A percentile compares a stretch with the other conserved stretches of the same genome.
phyloP scores from a whole-genome alignment of 1,284 basidiomycete genomes.

The Fomitopsis palustris region DNA sequence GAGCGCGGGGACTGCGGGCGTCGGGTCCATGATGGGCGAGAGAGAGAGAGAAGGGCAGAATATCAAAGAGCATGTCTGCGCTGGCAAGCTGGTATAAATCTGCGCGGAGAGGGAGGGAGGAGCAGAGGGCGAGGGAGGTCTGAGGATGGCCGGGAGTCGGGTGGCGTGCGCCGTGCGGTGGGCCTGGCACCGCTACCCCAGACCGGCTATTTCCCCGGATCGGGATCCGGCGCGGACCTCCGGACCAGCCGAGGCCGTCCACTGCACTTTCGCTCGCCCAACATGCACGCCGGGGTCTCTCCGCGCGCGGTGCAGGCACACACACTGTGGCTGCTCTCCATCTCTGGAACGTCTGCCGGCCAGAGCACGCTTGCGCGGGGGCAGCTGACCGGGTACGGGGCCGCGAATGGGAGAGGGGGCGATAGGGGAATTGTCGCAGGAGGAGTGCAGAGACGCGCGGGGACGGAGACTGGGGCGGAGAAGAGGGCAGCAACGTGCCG shows the following conservation, averaged over 20 bases:
- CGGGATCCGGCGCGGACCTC: conserved; percentile 22
- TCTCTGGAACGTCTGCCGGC: no score
- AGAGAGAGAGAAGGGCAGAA: not conserved
- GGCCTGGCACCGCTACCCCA: not conserved
- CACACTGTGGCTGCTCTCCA: not conserved
- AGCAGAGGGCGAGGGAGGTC: conserved; percentile 2
- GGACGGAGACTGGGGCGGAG: conserved; percentile 1
- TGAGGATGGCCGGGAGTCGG: conserved; percentile 3
- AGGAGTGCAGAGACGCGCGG: not conserved
- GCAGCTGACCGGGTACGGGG: not conserved
- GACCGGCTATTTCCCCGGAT: conserved; percentile 27
- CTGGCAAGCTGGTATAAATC: not conserved
- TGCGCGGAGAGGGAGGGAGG: not conserved
- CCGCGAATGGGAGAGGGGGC: not conserved
- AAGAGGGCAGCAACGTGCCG: conserved; percentile 4
- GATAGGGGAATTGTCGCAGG: conserved; percentile 2
- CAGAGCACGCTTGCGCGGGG: not conserved
- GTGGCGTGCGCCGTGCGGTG: not conserved
- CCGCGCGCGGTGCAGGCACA: not conserved
- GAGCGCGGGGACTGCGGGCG: conserved; percentile 42
- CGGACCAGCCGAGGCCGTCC: conserved; percentile 4
- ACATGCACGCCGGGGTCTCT: not conserved
- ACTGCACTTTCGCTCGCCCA: not conserved
- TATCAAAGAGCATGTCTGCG: not conserved
- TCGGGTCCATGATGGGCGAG: conserved; percentile 35